Conservation (phyloP, 2,329 filamentous ascomycete genomes). For the Tolypocladium pustulatum region DNA sequence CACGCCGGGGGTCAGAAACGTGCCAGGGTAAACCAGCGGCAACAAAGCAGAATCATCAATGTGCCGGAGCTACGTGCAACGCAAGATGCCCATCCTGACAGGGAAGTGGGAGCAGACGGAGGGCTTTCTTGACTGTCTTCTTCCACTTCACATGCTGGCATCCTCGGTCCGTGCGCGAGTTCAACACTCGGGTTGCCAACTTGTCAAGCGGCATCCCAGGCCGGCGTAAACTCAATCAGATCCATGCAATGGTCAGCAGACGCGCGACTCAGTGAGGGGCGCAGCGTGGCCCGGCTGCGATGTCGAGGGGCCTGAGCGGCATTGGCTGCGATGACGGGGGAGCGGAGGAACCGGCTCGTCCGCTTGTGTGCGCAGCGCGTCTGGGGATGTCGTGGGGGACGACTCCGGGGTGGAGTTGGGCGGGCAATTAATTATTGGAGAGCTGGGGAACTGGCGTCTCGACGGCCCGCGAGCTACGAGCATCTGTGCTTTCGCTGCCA, state of each 20-base stretch:
- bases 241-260: neutral
- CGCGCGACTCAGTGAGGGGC: neutral
- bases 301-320: neutral
- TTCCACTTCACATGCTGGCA: neutral
- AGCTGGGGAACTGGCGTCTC: no score
- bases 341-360: neutral
- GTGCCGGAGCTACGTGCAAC: neutral
- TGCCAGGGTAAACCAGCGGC: neutral
- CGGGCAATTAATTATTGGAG: no score
- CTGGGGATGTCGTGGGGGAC: neutral
- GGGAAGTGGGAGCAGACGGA: neutral
- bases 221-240: neutral
- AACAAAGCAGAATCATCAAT: neutral
- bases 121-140: neutral
- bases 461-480: no score
- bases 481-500: neutral
- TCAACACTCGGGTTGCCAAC: neutral
- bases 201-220: neutral
- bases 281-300: neutral
- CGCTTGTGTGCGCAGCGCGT: neutral
- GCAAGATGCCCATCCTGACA: neutral
- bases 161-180: neutral
- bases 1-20: neutral
- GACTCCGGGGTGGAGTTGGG: no score
- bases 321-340: neutral